Base-by-base conservation (phyloP, 306 rosid species). In the Astragalus glycyphyllos region DNA sequence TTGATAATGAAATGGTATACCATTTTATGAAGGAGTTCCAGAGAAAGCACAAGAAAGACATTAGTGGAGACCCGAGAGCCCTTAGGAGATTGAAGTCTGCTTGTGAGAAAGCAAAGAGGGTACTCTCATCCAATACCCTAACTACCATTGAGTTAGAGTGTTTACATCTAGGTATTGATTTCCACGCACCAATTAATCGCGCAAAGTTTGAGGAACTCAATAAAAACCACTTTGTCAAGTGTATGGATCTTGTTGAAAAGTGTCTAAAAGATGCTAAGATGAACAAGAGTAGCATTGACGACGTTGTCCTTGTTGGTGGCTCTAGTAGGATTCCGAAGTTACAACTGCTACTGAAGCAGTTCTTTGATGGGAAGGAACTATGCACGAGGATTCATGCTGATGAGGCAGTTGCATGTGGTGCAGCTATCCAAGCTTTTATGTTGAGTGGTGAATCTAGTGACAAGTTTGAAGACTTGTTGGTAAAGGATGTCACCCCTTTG, bases 131-230 rank as follows among this genome's bases (percentile, higher is more conserved):
- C 9, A 6, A 20, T 14, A 4, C n/a, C 1, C 3, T 0, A 1
- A 41, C 71, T 1, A 10, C 37, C 9, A 6, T 62, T 40, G 56
- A 13, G 12, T 2, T 73, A 23, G 56, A 51, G 0, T 13, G 32
- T 26, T 23, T 73, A 1, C 7, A 38, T 41, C 3, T 40, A 2
- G 78, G 71, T 6, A 62, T 40, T 13, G 57, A 73, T 32, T 63
- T 62, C 14, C 11, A 6, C 13, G 6, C 65, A 20, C 0, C 64
- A 14, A 63, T 73, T 2, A 73, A 23, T 53, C 78, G 71, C 6
- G 38, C 78, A 4, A 63, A 15, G 78, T 73, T 73, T 15, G 71
- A 73, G 46, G 56, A 63, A 63, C 40, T 73, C 13, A 73, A 50
- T 45, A 40, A 3, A 35, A 16, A 61, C 7, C 8, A 38, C 56